A percentile compares a stretch with the other conserved stretches of the same genome.
Conservation (phyloP, 805 yeast genomes). For the Kodamaea nitidulidarum region DNA sequence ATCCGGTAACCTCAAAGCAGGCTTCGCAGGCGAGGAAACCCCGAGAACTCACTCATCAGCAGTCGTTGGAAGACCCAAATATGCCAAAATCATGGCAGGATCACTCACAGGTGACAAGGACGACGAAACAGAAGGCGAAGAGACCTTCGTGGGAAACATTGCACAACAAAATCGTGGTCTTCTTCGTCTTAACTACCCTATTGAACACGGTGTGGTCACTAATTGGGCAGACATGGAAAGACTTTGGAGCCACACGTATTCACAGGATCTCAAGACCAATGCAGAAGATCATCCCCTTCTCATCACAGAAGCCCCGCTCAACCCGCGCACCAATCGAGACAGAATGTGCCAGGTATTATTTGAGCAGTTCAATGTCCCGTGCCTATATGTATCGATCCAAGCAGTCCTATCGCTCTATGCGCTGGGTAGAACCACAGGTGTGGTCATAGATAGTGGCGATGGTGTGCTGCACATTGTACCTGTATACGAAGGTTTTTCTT, state of each 20-base stretch:
- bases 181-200: conserved; percentile 65
- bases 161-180: conserved; percentile 80
- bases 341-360: conserved; percentile 60
- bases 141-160: conserved; percentile 65
- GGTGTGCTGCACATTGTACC: conserved; percentile 89
- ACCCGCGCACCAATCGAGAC: conserved; percentile 61
- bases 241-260: conserved; percentile 69
- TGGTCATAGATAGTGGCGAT: conserved; percentile 88
- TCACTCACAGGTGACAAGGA: conserved; percentile 17
- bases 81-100: conserved; percentile 73
- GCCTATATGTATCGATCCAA: conserved; percentile 67
- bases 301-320: conserved; percentile 85
- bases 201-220: conserved; percentile 71
- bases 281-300: conserved; percentile 84
- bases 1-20: conserved; percentile 79
- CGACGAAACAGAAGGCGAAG: conserved; percentile 35
- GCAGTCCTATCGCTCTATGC: conserved; percentile 85
- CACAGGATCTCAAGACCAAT: conserved; percentile 51
- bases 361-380: conserved; percentile 71
- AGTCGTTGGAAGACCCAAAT: conserved; percentile 78
- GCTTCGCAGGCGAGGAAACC: conserved; percentile 87
- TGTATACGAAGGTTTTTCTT: conserved; percentile 81
- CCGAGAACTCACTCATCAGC: conserved; percentile 67
- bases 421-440: conserved; percentile 85
- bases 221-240: conserved; percentile 87